These are phyloP conservation scores for Solanum virginianum DNA, from an alignment of 257 asterid genomes.

Conservation along the genomic window DNA sequence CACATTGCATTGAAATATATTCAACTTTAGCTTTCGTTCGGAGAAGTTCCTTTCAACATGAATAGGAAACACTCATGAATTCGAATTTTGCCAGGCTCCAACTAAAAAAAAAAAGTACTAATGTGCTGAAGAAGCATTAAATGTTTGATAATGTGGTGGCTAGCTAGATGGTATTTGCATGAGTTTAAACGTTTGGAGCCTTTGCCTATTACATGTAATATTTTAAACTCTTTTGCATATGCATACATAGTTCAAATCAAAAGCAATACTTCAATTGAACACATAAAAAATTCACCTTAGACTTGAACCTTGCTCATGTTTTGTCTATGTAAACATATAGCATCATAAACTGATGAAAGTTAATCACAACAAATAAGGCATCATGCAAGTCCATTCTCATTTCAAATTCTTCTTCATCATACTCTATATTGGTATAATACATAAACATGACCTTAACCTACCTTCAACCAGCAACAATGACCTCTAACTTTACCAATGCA, in stretches of 20 bases:
- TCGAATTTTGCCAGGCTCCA: no score
- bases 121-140: neutral
- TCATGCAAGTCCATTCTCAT: slow-evolving; percentile 59
- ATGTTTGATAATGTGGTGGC: neutral
- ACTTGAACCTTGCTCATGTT: neutral
- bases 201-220: neutral
- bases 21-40: neutral
- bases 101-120: no score
- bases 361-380: neutral
- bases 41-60: no score
- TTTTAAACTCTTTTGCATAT: neutral
- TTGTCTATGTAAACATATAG: neutral
- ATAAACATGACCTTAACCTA: no score
- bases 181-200: neutral
- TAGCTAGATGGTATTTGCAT: neutral
- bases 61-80: no score
- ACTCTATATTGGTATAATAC: slow-evolving; percentile 9
- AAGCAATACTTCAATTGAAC: neutral
- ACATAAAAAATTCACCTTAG: neutral
- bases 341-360: neutral
- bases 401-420: slow-evolving; percentile 40
- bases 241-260: neutral
- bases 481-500: no score
- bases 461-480: no score
- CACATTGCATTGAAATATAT: neutral